Evolutionary conservation across 1,284 basidiomycete genomes (phyloP), one percentile per base, ranked within the genome.

Genomic region (Ustilago bromivora): DNA sequence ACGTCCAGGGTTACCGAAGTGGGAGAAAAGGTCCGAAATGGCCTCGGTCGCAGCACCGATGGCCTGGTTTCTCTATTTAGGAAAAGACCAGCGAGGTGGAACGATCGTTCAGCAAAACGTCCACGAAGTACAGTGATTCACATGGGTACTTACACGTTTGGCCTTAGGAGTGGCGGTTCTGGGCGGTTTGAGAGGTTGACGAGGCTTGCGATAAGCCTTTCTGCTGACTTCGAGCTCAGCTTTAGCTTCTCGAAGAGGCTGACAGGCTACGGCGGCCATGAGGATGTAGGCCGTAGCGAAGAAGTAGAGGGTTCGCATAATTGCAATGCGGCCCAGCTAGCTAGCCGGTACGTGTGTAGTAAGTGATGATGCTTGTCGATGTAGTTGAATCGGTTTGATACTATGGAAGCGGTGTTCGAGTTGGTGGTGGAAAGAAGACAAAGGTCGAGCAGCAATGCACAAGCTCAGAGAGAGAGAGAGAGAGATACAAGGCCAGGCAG

Each of bases 221-320:
- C 32, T 66, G 60, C 69, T 63, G 54, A 60, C 52, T 53, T 67
- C 57, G 43, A 65, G 52, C 41, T 73, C 65, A 2, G 34, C 35
- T 19, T 28, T 41, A 38, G 61, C 71, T n/a, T 73, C 54, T n/a
- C 65, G 65, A 31, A 73, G 65, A 28, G 71, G 71, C 61, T 65
- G 71, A 28, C 71, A 61, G 0, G 65, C 65, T 6, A 68, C 71
- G 0, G 61, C 65, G 1, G 71, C 57, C 17, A 68, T 57, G 23
- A 73, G 55, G 17, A 73, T 34, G 51, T 73, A 73, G 31, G 40
- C 23, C 4, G 40, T 23, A 5, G 49, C 65, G 23, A 64, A 61
- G 17, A 67, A 40, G 40, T 35, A 54, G 15, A 73, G 36, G 31
- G 17, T 0, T 9, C 59, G 61, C 71, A 73, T 73, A 6, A 47